phyloP scores from a whole-genome alignment of 768 basidiomycete genomes.

The Tylopilus sp. region DNA sequence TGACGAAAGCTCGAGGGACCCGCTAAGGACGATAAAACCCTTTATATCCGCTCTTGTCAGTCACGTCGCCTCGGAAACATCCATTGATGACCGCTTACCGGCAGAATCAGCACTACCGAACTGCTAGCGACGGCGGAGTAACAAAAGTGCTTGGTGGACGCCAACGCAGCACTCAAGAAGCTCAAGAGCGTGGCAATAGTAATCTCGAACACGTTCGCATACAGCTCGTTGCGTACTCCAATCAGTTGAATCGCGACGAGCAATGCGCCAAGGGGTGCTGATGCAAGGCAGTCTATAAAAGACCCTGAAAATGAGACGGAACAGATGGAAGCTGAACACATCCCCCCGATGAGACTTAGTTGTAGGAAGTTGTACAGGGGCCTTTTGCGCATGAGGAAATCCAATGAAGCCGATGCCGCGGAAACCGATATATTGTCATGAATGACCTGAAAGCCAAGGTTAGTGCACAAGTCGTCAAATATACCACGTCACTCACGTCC shows the following conservation, averaged over 20 bases:
- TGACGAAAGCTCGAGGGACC: constrained; percentile 74
- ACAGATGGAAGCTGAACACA: constrained; percentile 75
- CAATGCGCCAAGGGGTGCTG: constrained; percentile 72
- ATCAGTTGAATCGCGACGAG: constrained; percentile 71
- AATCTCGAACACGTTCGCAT: constrained; percentile 80
- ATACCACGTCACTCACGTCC: constrained; percentile 42
- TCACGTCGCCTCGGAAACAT: not conserved
- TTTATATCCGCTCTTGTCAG: constrained; percentile 13
- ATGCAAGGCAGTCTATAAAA: constrained; percentile 71
- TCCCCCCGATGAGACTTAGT: constrained; percentile 66
- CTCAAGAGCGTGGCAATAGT: constrained; percentile 77
- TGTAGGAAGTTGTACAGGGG: constrained; percentile 61
- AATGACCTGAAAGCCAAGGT: constrained; percentile 53
- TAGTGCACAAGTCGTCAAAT: not conserved
- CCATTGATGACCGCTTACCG: constrained; percentile 39
- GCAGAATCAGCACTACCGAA: constrained; percentile 77
- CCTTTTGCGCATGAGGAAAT: constrained; percentile 64
- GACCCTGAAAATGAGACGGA: constrained; percentile 69
- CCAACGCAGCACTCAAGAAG: constrained; percentile 73
- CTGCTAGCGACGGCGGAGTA: constrained; percentile 78
- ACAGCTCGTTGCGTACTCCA: constrained; percentile 72
- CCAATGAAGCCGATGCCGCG: constrained; percentile 66
- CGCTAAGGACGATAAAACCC: constrained; percentile 69
- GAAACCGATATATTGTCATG: constrained; percentile 76
- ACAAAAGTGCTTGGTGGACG: constrained; percentile 66